Evolutionary conservation across 2,329 filamentous ascomycete genomes (phyloP).

Genomic region (Didymella sp.): DNA sequence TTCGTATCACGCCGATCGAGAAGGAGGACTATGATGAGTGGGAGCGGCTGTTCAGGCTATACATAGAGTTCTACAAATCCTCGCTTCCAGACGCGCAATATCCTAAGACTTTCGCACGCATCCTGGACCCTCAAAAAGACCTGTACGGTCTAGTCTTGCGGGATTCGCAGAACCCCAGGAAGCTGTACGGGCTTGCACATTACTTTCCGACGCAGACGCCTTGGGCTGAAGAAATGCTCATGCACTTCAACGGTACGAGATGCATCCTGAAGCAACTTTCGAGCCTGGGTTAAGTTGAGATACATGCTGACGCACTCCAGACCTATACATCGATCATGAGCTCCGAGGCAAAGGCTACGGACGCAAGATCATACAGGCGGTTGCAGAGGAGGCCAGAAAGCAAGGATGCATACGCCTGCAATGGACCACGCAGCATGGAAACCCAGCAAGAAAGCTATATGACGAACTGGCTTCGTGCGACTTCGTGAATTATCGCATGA

Average conservation of each 20-base stretch:
- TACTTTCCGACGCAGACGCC: conserved; percentile 18
- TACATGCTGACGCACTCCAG: background rate
- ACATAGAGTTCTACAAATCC: conserved; percentile 23
- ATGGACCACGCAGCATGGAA: conserved; percentile 20
- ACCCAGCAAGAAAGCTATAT: conserved; percentile 21
- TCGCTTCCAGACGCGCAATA: conserved; percentile 18
- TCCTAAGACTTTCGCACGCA: conserved; percentile 16
- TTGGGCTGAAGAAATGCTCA: conserved; percentile 18
- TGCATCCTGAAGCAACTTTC: background rate
- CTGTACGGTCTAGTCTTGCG: conserved; percentile 11
- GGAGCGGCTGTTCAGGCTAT: conserved; percentile 18
- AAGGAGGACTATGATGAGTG: conserved; percentile 12
- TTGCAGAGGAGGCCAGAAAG: conserved; percentile 10
- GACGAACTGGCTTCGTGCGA: conserved; percentile 14
- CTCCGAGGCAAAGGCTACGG: conserved; percentile 18
- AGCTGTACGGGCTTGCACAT: conserved; percentile 18
- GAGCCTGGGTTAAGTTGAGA: background rate
- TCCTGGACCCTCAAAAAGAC: conserved; percentile 7
- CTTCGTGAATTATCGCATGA: conserved; percentile 14
- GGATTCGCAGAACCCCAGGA: conserved; percentile 3
- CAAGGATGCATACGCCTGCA: conserved; percentile 14
- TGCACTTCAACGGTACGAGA: conserved; percentile 19
- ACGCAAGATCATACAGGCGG: conserved; percentile 16
- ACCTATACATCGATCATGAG: conserved; percentile 18
- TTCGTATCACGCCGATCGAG: conserved; percentile 7